These are phyloP conservation scores for Mucor racemosus DNA, from an alignment of 371 early-diverging fungal species.

Conservation along the genomic window DNA sequence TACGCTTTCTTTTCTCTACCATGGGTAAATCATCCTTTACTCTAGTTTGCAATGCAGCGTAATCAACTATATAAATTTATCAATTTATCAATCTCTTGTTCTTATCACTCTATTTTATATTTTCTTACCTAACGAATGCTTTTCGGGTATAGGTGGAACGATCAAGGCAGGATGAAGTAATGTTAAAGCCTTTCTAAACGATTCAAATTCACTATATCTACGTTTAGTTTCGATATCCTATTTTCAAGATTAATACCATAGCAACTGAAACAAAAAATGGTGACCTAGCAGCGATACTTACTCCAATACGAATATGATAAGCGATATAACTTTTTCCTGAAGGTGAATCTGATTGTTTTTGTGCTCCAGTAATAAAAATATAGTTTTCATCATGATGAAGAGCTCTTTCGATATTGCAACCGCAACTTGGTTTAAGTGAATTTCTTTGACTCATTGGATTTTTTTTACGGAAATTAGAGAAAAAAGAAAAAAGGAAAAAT, in stretches of 20 bases:
- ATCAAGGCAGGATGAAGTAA: slow-evolving; percentile 81
- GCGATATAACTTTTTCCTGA: slow-evolving; percentile 54
- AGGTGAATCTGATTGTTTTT: slow-evolving; percentile 47
- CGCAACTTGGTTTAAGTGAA: slow-evolving; percentile 29
- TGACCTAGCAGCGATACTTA: slow-evolving; percentile 24
- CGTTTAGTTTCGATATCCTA: slow-evolving; percentile 18
- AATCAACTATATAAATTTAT: slow-evolving; percentile 65
- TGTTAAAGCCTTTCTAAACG: slow-evolving; percentile 74
- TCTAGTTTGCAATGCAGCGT: slow-evolving; percentile 79
- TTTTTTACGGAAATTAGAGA: background rate
- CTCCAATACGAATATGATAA: slow-evolving; percentile 62
- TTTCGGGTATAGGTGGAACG: slow-evolving; percentile 92
- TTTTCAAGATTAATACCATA: background rate
- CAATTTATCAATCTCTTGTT: background rate
- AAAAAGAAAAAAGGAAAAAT: slow-evolving; percentile 16
- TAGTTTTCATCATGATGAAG: slow-evolving; percentile 35
- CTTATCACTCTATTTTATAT: background rate
- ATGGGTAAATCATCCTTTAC: slow-evolving; percentile 90
- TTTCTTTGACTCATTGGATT: slow-evolving; percentile 26
- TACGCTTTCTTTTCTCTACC: slow-evolving; percentile 90
- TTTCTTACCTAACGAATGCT: slow-evolving; percentile 18
- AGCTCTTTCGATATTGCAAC: slow-evolving; percentile 39
- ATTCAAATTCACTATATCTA: slow-evolving; percentile 95
- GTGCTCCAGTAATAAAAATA: slow-evolving; percentile 47
- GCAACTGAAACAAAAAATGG: background rate